A percentile compares a stretch with the other conserved stretches of the same genome.
Conservation (phyloP, 305 asterid genomes). For the Fraxinus baroniana region DNA sequence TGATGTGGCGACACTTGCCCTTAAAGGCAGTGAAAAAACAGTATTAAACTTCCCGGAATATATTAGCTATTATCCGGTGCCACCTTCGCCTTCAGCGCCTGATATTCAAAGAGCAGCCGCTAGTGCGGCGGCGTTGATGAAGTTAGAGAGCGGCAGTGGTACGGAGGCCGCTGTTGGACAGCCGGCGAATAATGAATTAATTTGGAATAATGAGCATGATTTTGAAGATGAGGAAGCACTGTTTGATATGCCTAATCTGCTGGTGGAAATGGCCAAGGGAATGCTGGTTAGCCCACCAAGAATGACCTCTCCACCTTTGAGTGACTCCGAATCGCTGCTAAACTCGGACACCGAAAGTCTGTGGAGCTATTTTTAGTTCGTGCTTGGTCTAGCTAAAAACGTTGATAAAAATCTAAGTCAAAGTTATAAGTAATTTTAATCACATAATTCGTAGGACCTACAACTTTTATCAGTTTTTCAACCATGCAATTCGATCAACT, state of each 20-base stretch:
- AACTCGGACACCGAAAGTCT: not conserved
- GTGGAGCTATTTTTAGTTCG: not conserved
- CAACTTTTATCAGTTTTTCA: too few species aligned
- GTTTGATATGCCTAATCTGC: not conserved
- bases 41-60: conserved; percentile 53
- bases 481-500: too few species aligned
- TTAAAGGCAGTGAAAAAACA: conserved; percentile 38
- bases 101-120: conserved; percentile 64
- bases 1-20: conserved; percentile 52
- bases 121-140: conserved; percentile 51
- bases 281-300: not conserved
- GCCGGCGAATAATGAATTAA: not conserved
- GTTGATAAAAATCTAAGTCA: too few species aligned
- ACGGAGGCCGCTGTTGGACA: conserved; percentile 14
- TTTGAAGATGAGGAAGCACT: not conserved
- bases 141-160: conserved; percentile 9
- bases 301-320: not conserved
- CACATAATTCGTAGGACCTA: too few species aligned
- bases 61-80: conserved; percentile 40
- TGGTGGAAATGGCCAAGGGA: not conserved
- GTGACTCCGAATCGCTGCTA: not conserved
- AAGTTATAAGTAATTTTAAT: too few species aligned
- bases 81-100: conserved; percentile 45
- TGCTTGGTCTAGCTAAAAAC: too few species aligned
- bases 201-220: not conserved